Evolutionary conservation across 352 stramenopile species (phyloP).

Genomic region (Pilasporangium apinafurcum): DNA sequence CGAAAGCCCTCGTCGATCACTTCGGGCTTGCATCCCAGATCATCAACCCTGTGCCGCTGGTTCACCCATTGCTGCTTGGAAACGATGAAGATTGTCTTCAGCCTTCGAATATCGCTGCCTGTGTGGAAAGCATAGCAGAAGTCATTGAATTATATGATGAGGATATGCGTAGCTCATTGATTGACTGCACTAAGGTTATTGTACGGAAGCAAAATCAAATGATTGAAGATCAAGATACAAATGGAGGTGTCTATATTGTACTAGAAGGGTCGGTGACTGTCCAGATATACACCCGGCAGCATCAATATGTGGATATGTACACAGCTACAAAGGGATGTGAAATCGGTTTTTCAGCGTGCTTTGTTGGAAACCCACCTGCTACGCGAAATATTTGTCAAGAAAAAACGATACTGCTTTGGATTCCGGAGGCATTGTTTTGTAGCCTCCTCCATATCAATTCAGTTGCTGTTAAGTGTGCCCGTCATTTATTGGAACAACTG

Average conservation of each 20-base stretch:
- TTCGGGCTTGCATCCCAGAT: conserved; percentile 58
- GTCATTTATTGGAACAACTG: conserved; percentile 68
- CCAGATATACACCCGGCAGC: conserved; percentile 28
- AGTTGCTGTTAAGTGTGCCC: conserved; percentile 45
- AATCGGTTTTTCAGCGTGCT: conserved; percentile 57
- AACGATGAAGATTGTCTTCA: conserved; percentile 4
- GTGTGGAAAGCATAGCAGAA: conserved; percentile 28
- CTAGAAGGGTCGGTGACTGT: conserved; percentile 47
- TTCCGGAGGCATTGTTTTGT: conserved; percentile 50
- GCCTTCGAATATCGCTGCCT: conserved; percentile 1
- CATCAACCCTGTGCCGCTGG: conserved; percentile 19
- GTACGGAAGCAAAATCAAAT: conserved; percentile 18
- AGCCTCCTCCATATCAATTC: conserved; percentile 44
- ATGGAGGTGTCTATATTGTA: conserved; percentile 52
- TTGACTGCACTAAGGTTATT: conserved; percentile 21
- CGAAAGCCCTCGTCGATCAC: conserved; percentile 74
- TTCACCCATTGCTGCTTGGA: conserved; percentile 17
- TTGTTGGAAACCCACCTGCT: conserved; percentile 42
- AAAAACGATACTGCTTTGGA: conserved; percentile 37
- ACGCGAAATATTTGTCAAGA: conserved; percentile 44
- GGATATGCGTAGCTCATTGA: conserved; percentile 23
- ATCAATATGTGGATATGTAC: conserved; percentile 43
- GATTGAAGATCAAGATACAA: no score
- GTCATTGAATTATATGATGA: conserved; percentile 38
- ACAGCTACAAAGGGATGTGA: conserved; percentile 51